These are phyloP conservation scores for Microdochium paspali DNA, from an alignment of 2,329 filamentous ascomycete species.

Conservation along the genomic window DNA sequence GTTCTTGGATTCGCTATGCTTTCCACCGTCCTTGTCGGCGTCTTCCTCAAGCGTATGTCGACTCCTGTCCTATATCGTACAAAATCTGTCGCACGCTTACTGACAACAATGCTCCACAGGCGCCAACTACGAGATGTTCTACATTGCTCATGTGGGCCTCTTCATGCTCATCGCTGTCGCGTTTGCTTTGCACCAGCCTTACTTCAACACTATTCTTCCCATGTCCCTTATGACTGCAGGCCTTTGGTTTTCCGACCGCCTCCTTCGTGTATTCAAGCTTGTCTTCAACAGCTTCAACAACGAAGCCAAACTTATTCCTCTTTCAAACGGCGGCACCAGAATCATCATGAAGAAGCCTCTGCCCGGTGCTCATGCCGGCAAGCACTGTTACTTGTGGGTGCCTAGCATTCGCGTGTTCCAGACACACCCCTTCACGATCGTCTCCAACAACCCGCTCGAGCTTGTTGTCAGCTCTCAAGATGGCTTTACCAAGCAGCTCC, in stretches of 20 bases:
- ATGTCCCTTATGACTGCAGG: slow-evolving; percentile 24
- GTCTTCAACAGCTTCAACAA: slow-evolving; percentile 28
- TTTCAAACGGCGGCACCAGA: slow-evolving; percentile 33
- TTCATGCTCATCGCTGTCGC: slow-evolving; percentile 30
- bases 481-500: slow-evolving; percentile 48
- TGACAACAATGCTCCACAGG: background rate
- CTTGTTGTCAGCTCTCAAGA: slow-evolving; percentile 49
- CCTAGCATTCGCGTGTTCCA: slow-evolving; percentile 46
- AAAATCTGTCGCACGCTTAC: background rate
- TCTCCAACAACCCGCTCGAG: slow-evolving; percentile 40
- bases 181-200: slow-evolving; percentile 32
- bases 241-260: slow-evolving; percentile 34
- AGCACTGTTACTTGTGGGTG: slow-evolving; percentile 57
- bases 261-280: slow-evolving; percentile 26
- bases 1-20: slow-evolving; percentile 25
- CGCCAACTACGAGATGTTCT: slow-evolving; percentile 35
- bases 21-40: slow-evolving; percentile 23
- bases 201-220: slow-evolving; percentile 21
- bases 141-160: slow-evolving; percentile 30
- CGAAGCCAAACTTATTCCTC: slow-evolving; percentile 27
- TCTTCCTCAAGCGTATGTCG: slow-evolving; percentile 3
- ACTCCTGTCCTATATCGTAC: background rate
- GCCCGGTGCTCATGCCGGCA: slow-evolving; percentile 36
- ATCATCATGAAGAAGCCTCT: slow-evolving; percentile 37
- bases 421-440: slow-evolving; percentile 57